Evolutionary conservation across 306 rosid genomes (phyloP).

Genomic region (Castanea sativa): DNA sequence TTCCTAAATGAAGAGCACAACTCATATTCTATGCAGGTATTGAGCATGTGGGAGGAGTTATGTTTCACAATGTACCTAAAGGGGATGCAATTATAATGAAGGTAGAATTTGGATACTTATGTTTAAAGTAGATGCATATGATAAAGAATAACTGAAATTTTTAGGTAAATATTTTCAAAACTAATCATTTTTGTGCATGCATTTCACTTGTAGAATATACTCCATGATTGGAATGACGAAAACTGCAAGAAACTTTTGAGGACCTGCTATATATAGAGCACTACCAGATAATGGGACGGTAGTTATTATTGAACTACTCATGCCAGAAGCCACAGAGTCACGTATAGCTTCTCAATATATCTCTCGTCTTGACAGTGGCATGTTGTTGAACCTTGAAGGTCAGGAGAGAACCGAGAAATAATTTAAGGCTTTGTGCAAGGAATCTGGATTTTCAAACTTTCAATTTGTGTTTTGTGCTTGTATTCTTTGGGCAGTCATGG

Average conservation of each 20-base stretch:
- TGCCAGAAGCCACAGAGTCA: conserved; percentile 23
- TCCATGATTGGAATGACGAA: conserved; percentile 22
- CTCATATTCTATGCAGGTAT: conserved; percentile 5
- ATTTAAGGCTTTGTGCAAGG: conserved; percentile 7
- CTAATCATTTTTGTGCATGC: neutral
- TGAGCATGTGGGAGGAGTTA: conserved; percentile 17
- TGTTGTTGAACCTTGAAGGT: conserved; percentile 2
- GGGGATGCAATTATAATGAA: conserved; percentile 22
- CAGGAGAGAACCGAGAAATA: conserved; percentile 23
- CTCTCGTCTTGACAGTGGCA: neutral
- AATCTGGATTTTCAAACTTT: conserved; percentile 19
- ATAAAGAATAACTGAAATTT: too few relatives aligned
- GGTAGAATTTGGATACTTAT: neutral
- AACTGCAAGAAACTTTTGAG: conserved; percentile 5
- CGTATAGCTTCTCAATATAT: neutral
- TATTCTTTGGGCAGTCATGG: neutral
- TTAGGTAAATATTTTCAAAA: too few relatives aligned
- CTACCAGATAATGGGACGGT: conserved; percentile 18
- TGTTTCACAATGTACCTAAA: conserved; percentile 17
- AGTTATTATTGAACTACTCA: conserved; percentile 13
- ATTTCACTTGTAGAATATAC: neutral
- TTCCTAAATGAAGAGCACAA: neutral
- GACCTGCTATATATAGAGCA: conserved; percentile 6
- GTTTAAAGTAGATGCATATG: too few relatives aligned
- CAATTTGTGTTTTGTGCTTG: neutral